Conservation (phyloP, 2,329 filamentous ascomycete species). For the Beauveria scarabaeidicola region DNA sequence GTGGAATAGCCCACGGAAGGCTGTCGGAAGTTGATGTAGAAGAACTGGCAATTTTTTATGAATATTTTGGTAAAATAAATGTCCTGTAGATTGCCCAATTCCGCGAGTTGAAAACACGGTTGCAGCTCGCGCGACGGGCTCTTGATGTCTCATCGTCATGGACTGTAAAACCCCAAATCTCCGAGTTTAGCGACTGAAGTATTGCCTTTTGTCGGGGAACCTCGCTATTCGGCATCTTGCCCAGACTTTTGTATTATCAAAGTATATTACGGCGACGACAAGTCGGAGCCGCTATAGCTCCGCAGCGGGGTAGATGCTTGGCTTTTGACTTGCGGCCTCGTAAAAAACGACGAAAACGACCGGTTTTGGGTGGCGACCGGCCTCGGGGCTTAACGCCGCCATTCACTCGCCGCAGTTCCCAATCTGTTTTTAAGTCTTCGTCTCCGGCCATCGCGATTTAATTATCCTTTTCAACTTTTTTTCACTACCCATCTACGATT, state of each 20-base stretch:
- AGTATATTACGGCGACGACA: not conserved
- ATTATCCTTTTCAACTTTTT: not conserved
- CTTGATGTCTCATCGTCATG: not conserved
- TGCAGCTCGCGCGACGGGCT: not conserved
- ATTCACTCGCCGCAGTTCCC: not conserved
- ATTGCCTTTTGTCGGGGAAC: not conserved
- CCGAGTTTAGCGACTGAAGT: not conserved
- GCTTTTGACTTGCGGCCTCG: not conserved
- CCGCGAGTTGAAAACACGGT: not conserved
- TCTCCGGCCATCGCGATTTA: not conserved
- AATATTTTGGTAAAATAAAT: not conserved
- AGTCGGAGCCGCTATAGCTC: conserved; percentile 1
- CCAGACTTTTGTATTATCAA: not conserved
- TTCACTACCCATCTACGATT: not conserved
- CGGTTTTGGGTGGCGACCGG: conserved; percentile 1
- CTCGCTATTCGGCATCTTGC: conserved; percentile 9
- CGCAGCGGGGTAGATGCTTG: conserved; percentile 9
- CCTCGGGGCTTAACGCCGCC: conserved; percentile 5
- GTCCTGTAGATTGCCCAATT: not conserved
- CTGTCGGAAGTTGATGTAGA: not conserved
- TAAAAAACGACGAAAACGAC: not conserved
- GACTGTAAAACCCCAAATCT: not conserved
- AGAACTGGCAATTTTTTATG: not conserved
- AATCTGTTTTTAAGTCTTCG: not conserved
- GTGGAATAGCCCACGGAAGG: not conserved